A percentile compares a stretch with the other conserved stretches of the same genome.
These are phyloP conservation scores for Coniosporium apollinis DNA, from an alignment of 495 filamentous ascomycete genomes.

Conservation along the genomic window DNA sequence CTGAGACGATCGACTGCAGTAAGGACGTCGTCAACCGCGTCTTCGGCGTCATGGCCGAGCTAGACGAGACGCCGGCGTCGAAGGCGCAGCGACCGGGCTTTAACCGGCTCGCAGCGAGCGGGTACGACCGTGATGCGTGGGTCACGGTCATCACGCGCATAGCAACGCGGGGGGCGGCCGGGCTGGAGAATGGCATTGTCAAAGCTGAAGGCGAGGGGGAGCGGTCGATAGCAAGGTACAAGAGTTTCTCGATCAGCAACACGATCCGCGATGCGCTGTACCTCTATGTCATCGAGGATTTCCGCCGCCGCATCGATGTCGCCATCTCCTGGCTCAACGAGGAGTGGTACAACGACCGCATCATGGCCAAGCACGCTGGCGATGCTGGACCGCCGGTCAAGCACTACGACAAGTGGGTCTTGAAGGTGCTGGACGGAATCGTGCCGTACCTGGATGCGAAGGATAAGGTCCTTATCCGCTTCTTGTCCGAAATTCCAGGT, in stretches of 20 bases:
- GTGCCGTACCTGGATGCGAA: conserved; percentile 69
- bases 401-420: conserved; percentile 66
- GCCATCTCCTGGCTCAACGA: conserved; percentile 87
- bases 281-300: conserved; percentile 77
- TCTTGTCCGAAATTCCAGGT: conserved; percentile 81
- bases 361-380: conserved; percentile 31
- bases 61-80: conserved; percentile 45
- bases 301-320: conserved; percentile 66
- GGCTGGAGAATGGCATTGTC: conserved; percentile 24
- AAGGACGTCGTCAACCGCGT: conserved; percentile 54
- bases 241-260: conserved; percentile 35
- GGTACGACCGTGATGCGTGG: conserved; percentile 81
- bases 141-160: conserved; percentile 70
- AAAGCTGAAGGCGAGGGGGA: conserved; percentile 15
- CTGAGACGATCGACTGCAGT: conserved; percentile 49
- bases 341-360: conserved; percentile 90
- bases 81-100: conserved; percentile 42
- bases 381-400: conserved; percentile 24
- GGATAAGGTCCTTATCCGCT: conserved; percentile 76
- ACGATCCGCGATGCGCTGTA: conserved; percentile 65
- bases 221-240: too few relatives aligned
- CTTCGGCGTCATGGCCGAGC: conserved; percentile 53
- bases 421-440: conserved; percentile 73
- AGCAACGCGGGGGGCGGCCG: conserved; percentile 61
- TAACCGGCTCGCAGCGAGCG: conserved; percentile 68